These are phyloP conservation scores for Nitzschia palea DNA, from an alignment of 108 stramenopile genomes.

Conservation along the genomic window DNA sequence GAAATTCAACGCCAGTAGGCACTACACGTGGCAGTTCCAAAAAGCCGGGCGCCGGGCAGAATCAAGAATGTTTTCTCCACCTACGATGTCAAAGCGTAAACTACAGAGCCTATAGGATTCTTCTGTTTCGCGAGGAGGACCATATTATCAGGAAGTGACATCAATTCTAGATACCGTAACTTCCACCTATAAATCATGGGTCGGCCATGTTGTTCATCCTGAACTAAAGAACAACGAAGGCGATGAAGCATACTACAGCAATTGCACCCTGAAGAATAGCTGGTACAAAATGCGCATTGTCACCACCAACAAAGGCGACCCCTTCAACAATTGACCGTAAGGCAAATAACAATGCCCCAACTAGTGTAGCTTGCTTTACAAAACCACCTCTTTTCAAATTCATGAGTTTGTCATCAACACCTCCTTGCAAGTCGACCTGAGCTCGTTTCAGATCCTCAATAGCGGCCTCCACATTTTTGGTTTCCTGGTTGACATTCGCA, in stretches of 20 bases:
- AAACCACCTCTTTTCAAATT: constrained; percentile 41
- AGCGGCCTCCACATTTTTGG: constrained; percentile 44
- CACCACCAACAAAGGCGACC: constrained; percentile 26
- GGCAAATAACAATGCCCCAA: constrained; percentile 51
- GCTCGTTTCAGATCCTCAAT: constrained; percentile 47
- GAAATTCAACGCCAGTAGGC: too few relatives aligned
- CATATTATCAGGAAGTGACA: too few relatives aligned
- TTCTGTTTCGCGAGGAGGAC: too few relatives aligned
- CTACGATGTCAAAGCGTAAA: too few relatives aligned
- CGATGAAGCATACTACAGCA: constrained; percentile 28
- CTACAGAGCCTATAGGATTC: too few relatives aligned
- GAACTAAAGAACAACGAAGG: constrained; percentile 29
- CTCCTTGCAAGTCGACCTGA: constrained; percentile 37
- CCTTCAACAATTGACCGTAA: constrained; percentile 43
- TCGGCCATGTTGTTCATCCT: too few relatives aligned
- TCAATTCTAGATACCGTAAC: too few relatives aligned
- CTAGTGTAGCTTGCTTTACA: constrained; percentile 49
- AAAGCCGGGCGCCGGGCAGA: too few relatives aligned
- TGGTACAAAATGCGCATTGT: constrained; percentile 26
- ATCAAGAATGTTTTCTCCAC: too few relatives aligned
- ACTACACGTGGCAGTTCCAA: too few relatives aligned
- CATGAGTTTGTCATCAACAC: constrained; percentile 32
- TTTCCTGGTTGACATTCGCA: constrained; percentile 45
- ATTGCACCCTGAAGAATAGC: constrained; percentile 43
- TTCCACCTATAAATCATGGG: too few relatives aligned